phyloP scores from a whole-genome alignment of 2,329 filamentous ascomycete genomes.

The Helicocarpus griseus region DNA sequence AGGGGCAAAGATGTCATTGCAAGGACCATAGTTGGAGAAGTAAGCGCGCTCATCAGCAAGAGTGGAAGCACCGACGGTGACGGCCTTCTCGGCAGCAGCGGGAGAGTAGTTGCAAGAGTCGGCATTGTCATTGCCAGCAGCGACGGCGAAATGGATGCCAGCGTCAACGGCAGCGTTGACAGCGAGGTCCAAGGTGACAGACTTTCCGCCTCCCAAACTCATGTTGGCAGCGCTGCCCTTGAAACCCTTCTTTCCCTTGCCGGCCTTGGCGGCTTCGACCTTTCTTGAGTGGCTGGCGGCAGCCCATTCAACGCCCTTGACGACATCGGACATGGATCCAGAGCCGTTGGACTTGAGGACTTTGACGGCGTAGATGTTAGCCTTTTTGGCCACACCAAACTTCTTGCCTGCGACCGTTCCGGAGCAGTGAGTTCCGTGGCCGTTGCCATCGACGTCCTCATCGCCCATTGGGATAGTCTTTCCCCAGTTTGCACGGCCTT shows the following conservation, averaged over 20 bases:
- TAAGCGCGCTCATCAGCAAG: slow-evolving; percentile 93
- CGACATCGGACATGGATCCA: slow-evolving; percentile 96
- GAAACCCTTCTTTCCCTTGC: slow-evolving; percentile 87
- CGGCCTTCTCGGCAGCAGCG: slow-evolving; percentile 78
- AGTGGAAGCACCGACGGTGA: slow-evolving; percentile 92
- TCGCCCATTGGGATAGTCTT: slow-evolving; percentile 87
- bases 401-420: slow-evolving; percentile 97
- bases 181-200: slow-evolving; percentile 75
- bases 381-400: slow-evolving; percentile 99
- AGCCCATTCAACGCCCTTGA: slow-evolving; percentile 96
- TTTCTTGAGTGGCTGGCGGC: slow-evolving; percentile 69
- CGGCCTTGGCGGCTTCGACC: slow-evolving; percentile 67
- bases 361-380: slow-evolving; percentile 93
- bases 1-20: slow-evolving; percentile 97
- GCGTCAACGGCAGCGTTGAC: slow-evolving; percentile 88
- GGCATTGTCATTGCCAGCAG: slow-evolving; percentile 96
- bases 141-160: slow-evolving; percentile 95
- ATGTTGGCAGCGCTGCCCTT: slow-evolving; percentile 99
- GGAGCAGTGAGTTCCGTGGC: slow-evolving; percentile 98
- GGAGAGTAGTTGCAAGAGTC: slow-evolving; percentile 99
- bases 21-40: slow-evolving; percentile 99
- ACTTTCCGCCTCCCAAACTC: slow-evolving; percentile 97
- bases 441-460: slow-evolving; percentile 86
- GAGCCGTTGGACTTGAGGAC: slow-evolving; percentile 95
- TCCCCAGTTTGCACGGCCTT: slow-evolving; percentile 90